Base-by-base conservation (phyloP, 176 grass and related monocot species). In the Puya raimondii region DNA sequence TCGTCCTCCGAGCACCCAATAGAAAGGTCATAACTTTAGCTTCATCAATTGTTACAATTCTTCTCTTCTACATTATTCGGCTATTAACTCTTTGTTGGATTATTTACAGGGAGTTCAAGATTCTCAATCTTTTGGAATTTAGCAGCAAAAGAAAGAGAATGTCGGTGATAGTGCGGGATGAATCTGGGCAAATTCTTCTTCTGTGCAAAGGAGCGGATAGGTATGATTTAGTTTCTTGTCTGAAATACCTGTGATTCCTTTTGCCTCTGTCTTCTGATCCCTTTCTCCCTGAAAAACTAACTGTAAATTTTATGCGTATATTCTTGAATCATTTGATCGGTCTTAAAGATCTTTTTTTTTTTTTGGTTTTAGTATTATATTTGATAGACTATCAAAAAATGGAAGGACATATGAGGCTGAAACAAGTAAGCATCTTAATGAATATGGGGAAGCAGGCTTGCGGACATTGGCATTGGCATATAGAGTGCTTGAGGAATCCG, bases 71-170 rank as follows among this genome's bases (percentile, higher is more conserved):
- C 3, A 49, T 48, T 69, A 13, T 49, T 76, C 17, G 8, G 6
- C 23, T 81, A 12, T 67, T 70, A 59, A 73, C 82, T 26, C 50
- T 66, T 66, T 66, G 64, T 83, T 49, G 76, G 42, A 3, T 79
- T 81, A 21, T 57, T 78, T 61, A 10, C 64, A 99, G 94, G 89
- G 90, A 93, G 78, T 99, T 93, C 82, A 99, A 93, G 77, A 83
- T 99, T 88, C 87, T 93, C 72, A 99, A 93, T 93, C 66, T 99
- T 10, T 88, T 99, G 87, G 94, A 99, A 79, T 99, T 93, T 70
- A 99, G 87, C 74, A 99, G 90, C 84, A 90, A 99, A 91, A 91
- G 94, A 79, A 99, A 99, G 84, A 86, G 94, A 78, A 99, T 93
- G 94, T 82, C 89, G 4, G 94, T 93, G 65, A 88, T 99, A 84